A percentile compares a stretch with the other conserved stretches of the same genome.
Conservation (phyloP, 163 green algal genomes). For the Scenedesmus sp. region DNA sequence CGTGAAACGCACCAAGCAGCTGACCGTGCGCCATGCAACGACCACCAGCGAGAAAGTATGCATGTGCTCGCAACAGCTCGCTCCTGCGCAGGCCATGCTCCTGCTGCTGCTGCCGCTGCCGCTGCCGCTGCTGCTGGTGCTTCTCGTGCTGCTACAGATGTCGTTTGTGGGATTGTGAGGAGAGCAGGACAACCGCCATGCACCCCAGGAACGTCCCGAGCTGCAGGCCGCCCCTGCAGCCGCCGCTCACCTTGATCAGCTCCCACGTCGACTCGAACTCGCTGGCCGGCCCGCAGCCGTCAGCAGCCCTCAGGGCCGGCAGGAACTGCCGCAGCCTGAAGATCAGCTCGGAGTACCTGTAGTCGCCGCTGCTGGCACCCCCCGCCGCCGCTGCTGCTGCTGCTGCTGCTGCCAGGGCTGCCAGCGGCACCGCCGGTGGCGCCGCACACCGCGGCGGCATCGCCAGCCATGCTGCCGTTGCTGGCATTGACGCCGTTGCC, state of each 20-base stretch:
- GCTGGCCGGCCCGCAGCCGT: background rate
- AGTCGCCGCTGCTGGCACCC: conserved; percentile 31
- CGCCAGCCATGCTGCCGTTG: background rate
- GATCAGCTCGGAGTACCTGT: conserved; percentile 40
- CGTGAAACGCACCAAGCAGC: too few species aligned
- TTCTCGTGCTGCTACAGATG: background rate
- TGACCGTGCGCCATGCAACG: background rate
- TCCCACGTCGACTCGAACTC: conserved; percentile 48
- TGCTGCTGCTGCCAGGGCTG: background rate
- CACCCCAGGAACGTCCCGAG: background rate
- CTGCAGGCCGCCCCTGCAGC: background rate
- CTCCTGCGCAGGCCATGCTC: background rate
- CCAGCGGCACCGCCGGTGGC: background rate
- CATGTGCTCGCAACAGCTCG: background rate
- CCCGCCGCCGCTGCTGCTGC: background rate
- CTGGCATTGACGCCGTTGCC: background rate
- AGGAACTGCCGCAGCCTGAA: conserved; percentile 56
- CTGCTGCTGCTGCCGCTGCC: background rate
- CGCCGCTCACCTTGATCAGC: conserved; percentile 42
- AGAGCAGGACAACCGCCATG: background rate
- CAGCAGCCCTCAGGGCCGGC: conserved; percentile 36
- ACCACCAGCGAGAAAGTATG: background rate
- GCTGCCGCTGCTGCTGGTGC: background rate
- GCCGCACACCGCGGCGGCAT: background rate
- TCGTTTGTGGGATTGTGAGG: background rate